Conservation (phyloP, 345 rosid species). For the Mallotus nudiflorus region DNA sequence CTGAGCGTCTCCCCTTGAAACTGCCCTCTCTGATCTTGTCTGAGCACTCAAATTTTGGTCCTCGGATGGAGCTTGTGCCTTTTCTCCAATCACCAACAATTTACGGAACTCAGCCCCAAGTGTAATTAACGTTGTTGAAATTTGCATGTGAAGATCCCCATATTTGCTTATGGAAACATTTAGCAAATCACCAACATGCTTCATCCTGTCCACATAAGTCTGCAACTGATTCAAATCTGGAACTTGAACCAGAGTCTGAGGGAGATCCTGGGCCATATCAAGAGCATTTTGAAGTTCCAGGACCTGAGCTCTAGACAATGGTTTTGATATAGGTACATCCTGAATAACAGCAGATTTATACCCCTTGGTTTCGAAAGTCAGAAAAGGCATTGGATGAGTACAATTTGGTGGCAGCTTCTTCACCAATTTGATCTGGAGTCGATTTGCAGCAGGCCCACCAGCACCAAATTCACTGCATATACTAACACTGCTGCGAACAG, state of each 20-base stretch:
- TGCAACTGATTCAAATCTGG: constrained; percentile 80
- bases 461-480: constrained; percentile 68
- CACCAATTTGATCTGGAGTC: constrained; percentile 82
- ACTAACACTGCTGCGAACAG: constrained; percentile 83
- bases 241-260: constrained; percentile 72
- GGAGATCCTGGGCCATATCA: constrained; percentile 70
- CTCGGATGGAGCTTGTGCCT: constrained; percentile 64
- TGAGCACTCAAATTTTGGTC: constrained; percentile 68
- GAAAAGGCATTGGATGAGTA: constrained; percentile 91
- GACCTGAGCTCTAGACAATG: constrained; percentile 70
- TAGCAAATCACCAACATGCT: constrained; percentile 76
- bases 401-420: constrained; percentile 83
- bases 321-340: constrained; percentile 89
- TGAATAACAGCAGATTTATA: constrained; percentile 92
- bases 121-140: constrained; percentile 72
- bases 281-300: constrained; percentile 80
- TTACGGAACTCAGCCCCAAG: constrained; percentile 82
- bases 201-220: constrained; percentile 86
- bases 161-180: constrained; percentile 78
- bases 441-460: constrained; percentile 50
- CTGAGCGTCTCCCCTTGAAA: constrained; percentile 72
- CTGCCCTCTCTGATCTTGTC: constrained; percentile 73
- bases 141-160: constrained; percentile 83
- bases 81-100: constrained; percentile 74
- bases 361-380: constrained; percentile 91